Percentiles rank a stretch among this genome's conserved stretches.
Conservation (phyloP, 176 grass and related monocot genomes). For the Metroxylon sagu region DNA sequence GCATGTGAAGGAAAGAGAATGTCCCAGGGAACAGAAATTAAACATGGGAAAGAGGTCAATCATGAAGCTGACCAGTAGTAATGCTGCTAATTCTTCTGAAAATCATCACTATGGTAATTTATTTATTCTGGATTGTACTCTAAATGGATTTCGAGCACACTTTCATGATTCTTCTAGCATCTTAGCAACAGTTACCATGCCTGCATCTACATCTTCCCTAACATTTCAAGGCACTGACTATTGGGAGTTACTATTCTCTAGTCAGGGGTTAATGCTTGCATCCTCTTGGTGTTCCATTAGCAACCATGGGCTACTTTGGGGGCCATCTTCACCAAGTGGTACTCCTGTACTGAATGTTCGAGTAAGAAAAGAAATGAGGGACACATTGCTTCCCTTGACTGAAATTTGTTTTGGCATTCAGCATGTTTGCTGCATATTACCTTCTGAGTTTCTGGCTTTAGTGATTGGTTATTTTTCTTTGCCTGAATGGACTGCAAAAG, state of each 20-base stretch:
- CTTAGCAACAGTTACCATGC: constrained; percentile 54
- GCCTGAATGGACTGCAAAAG: constrained; percentile 60
- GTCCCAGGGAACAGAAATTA: constrained; percentile 16
- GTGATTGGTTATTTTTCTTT: constrained; percentile 84
- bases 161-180: constrained; percentile 72
- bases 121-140: constrained; percentile 42
- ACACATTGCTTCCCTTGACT: constrained; percentile 23
- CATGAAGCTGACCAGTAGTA: constrained; percentile 13
- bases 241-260: constrained; percentile 67
- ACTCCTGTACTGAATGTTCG: constrained; percentile 47
- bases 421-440: constrained; percentile 76
- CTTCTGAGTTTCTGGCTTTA: constrained; percentile 66
- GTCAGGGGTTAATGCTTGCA: constrained; percentile 47
- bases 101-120: constrained; percentile 21
- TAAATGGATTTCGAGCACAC: constrained; percentile 49
- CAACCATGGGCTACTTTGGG: constrained; percentile 52
- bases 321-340: constrained; percentile 46
- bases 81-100: constrained; percentile 12
- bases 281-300: constrained; percentile 49
- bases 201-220: constrained; percentile 46
- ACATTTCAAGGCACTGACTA: constrained; percentile 30
- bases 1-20: constrained; percentile 27
- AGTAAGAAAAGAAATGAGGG: constrained; percentile 47
- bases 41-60: constrained; percentile 12
- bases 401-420: constrained; percentile 70